Base-by-base conservation (phyloP, 2,329 filamentous ascomycete genomes). In the Epichloe hybrida region DNA sequence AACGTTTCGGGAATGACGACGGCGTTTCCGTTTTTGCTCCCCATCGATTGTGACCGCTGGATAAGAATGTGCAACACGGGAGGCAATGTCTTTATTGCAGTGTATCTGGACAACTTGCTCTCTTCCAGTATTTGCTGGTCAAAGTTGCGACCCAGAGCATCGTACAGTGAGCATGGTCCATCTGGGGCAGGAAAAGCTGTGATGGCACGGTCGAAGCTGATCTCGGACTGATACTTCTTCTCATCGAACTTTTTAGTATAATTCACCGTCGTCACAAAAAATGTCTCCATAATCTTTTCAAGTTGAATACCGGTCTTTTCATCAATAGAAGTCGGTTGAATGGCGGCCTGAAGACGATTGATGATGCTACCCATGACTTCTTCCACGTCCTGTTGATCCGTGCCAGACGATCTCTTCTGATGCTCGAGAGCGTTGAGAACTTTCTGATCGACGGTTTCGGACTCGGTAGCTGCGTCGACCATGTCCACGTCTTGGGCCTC, bases 291-390 rank as follows among this genome's bases (percentile, higher is more conserved):
- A 54, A 95, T 80, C 51, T 80, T 75, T 63, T 97, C 93, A 20
- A 82, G 69, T 65, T 96, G 91, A 56, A 94, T 84, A 3, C 84
- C 85, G 43, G 82, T 71, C 34, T 65, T 77, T 6, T 75, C 69
- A 52, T 70, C 65, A 53, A 87, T 80, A 3, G 76, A 77, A n/a
- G 76, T 76, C 5, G 88, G 79, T 52, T 77, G 82, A 61, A 97
- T 90, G 2, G 91, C 90, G 49, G 87, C 89, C 60, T 93, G 86
- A n/a, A 96, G 73, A 48, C 93, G 85, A 61, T 91, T 89, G 52
- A 96, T 80, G 27, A 95, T 86, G 60, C 91, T 93, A 52, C 88
- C 88, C 70, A 96, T 90, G 44, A 96, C 91, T 66, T 98, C 93
- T 12, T 89, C 89, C 4, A 96, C 91, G 67, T 98, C 93, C 68